Conservation (phyloP, 2,329 filamentous ascomycete genomes). For the Fusarium paranaense region DNA sequence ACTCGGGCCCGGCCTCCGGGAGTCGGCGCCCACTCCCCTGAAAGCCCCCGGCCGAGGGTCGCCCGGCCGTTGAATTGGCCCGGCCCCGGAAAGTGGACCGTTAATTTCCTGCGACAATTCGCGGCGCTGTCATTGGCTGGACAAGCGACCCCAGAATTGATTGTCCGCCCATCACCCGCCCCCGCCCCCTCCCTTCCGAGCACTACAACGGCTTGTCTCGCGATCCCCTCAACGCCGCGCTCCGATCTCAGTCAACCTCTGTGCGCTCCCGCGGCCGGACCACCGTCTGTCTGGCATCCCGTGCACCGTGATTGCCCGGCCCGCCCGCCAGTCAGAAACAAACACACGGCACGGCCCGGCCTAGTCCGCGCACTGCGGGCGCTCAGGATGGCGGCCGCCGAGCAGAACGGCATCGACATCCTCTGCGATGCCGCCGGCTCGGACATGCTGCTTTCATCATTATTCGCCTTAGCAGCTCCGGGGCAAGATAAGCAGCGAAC, state of each 20-base stretch:
- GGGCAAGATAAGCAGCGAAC: constrained; percentile 33
- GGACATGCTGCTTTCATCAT: constrained; percentile 43
- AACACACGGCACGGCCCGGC: constrained; percentile 21
- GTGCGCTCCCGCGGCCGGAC: constrained; percentile 14
- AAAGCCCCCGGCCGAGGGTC: constrained; percentile 3
- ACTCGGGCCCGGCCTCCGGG: constrained; percentile 12
- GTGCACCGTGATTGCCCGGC: constrained; percentile 1
- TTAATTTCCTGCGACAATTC: constrained; percentile 4
- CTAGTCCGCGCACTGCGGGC: constrained; percentile 14
- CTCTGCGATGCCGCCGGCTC: constrained; percentile 45
- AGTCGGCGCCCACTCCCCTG: neutral
- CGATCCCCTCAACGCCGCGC: constrained; percentile 21
- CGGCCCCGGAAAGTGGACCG: neutral
- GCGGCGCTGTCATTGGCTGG: constrained; percentile 19
- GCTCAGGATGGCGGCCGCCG: constrained; percentile 39
- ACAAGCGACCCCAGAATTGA: constrained; percentile 18
- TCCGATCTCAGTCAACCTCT: neutral
- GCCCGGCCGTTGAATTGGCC: constrained; percentile 19
- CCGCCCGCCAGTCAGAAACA: neutral
- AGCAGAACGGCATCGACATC: constrained; percentile 45
- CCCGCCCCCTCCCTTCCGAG: constrained; percentile 36
- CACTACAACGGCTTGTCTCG: constrained; percentile 30
- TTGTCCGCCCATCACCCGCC: constrained; percentile 25
- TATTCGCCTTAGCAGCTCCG: constrained; percentile 41
- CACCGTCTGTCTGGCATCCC: constrained; percentile 1